Evolutionary conservation across 208 protist species (phyloP).

Genomic region (Crithidia fasciculata): DNA sequence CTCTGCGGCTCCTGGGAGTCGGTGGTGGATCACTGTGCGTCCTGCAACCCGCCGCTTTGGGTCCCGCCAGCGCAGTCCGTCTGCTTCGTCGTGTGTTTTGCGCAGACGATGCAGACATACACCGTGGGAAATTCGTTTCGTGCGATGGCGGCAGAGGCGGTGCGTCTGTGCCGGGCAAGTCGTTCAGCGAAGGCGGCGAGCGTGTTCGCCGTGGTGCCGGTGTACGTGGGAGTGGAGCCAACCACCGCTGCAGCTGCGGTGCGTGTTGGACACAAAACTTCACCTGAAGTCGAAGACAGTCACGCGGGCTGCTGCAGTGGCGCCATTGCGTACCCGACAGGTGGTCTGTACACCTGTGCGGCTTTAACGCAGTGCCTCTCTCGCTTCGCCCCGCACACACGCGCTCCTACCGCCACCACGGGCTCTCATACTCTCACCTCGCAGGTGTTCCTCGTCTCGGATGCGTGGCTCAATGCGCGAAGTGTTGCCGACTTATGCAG

Average conservation of each 20-base stretch:
- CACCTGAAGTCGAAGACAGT: slow-evolving; percentile 44
- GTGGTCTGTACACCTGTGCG: slow-evolving; percentile 68
- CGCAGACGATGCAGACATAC: slow-evolving; percentile 45
- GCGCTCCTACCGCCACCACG: not conserved
- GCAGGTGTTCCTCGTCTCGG: slow-evolving; percentile 62
- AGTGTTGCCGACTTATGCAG: slow-evolving; percentile 45
- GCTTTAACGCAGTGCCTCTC: slow-evolving; percentile 27
- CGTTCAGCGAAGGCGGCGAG: not conserved
- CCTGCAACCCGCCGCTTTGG: not conserved
- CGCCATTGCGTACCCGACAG: slow-evolving; percentile 53
- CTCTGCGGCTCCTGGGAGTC: slow-evolving; percentile 16
- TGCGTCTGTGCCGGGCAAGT: slow-evolving; percentile 6
- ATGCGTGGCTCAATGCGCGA: slow-evolving; percentile 66
- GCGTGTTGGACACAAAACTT: too few relatives aligned
- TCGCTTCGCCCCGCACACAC: slow-evolving; percentile 2
- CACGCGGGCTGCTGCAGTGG: not conserved
- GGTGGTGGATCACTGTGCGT: not conserved
- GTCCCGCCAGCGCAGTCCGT: slow-evolving; percentile 1
- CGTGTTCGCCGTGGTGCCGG: slow-evolving; percentile 55
- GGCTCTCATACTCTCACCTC: slow-evolving; percentile 12
- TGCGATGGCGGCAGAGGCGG: slow-evolving; percentile 16
- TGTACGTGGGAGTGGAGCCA: slow-evolving; percentile 50
- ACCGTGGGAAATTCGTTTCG: slow-evolving; percentile 42
- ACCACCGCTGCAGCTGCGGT: not conserved
- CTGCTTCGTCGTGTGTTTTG: slow-evolving; percentile 55